Evolutionary conservation across 2,329 filamentous ascomycete species (phyloP).

Genomic region (Fusarium sp.): DNA sequence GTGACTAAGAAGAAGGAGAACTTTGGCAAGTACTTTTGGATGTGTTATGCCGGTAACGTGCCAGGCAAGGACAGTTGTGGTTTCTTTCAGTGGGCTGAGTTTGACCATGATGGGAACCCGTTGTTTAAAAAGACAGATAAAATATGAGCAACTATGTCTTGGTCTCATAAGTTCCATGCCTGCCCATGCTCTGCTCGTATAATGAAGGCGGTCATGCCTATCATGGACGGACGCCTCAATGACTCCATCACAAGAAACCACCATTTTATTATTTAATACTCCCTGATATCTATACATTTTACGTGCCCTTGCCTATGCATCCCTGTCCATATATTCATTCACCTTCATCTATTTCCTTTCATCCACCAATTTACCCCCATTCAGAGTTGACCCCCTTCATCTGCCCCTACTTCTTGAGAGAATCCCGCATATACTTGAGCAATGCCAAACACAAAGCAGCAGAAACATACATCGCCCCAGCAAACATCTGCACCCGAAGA

Average conservation of each 20-base stretch:
- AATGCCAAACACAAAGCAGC: not conserved
- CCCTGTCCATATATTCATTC: not conserved
- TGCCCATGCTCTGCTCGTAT: not conserved
- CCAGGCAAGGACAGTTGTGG: constrained; percentile 76
- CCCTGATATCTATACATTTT: not conserved
- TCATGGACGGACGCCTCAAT: not conserved
- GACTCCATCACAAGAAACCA: not conserved
- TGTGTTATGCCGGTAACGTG: constrained; percentile 83
- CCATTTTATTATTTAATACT: not conserved
- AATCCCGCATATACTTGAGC: not conserved
- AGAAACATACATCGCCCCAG: not conserved
- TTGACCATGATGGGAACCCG: constrained; percentile 87
- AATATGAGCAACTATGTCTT: not conserved
- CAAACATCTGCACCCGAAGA: not conserved
- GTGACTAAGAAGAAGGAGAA: constrained; percentile 83
- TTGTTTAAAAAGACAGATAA: constrained; percentile 25
- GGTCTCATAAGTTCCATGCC: not conserved
- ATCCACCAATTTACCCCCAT: not conserved
- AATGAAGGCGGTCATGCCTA: not conserved
- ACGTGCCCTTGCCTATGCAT: not conserved
- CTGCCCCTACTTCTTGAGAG: not conserved
- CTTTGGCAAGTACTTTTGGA: constrained; percentile 89
- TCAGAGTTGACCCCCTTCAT: not conserved
- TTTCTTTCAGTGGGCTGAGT: constrained; percentile 88
- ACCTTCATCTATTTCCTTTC: not conserved